Evolutionary conservation across 2,329 filamentous ascomycete species (phyloP), one percentile per base, ranked within the genome.

Genomic region (Paraconiothyrium sp.): DNA sequence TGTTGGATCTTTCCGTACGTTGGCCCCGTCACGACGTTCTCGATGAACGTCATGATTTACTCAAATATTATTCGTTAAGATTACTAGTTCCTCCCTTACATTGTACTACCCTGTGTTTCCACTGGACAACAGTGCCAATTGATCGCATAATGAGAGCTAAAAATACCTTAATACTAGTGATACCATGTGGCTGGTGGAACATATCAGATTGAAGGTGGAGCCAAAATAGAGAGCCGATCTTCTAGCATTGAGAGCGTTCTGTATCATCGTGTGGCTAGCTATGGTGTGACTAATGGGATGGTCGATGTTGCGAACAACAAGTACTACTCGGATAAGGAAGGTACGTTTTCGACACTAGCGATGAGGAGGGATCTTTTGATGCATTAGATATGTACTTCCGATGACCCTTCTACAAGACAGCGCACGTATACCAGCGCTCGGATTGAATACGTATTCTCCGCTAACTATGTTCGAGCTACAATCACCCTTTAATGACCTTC

Each of bases 241-340:
- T 79, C 79, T 2, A 76, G 74, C 4, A 68, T 81, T 73, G 79
- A 63, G 81, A 20, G 83, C 52, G 79, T 77, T 5, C 56, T 81
- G 2, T 65, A 73, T 27, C 67, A 77, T 81, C 24, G 69, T 62
- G 54, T 75, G 59, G 5, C 70, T 43, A 51, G 65, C 62, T 58
- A 77, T 64, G 60, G 70, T 10, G 65, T 71, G 13, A 70, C 69
- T 44, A 79, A 69, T 64, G 68, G 72, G 0, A 80, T 67, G 7
- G 84, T 83, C 2, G 85, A 87, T 65, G 73, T 88, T 22, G 80
- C 81, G 0, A 80, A 83, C 59, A 80, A 84, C 57, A 80, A 84
- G 55, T 85, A 85, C 62, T 84, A 82, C 55, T 72, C 81, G 13
- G 85, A 84, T 68, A 83, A 84, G 56, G 79, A 84, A 69, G 69